A percentile compares a stretch with the other conserved stretches of the same genome.
phyloP scores from a whole-genome alignment of 2,329 filamentous ascomycete genomes.

The Phaeoacremonium minimum region DNA sequence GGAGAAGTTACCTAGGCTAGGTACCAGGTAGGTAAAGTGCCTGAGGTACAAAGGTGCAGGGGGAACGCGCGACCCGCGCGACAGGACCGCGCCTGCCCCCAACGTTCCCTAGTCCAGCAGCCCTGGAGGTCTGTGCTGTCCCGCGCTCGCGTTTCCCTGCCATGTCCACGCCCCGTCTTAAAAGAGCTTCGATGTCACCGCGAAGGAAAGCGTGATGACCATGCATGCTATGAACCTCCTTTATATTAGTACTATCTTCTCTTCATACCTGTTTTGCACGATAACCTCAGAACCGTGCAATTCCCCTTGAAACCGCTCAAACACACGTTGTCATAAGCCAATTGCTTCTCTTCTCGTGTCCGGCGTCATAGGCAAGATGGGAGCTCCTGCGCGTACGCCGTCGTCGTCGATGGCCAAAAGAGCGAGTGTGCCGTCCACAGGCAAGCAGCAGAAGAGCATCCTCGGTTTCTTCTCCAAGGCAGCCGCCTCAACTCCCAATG shows the following conservation, averaged over 20 bases:
- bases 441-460: slow-evolving; percentile 69
- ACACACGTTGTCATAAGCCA: too few species aligned
- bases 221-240: neutral
- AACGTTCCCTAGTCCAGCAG: too few species aligned
- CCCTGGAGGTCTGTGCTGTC: too few species aligned
- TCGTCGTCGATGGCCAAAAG: slow-evolving; percentile 33
- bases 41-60: neutral
- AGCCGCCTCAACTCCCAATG: slow-evolving; percentile 30
- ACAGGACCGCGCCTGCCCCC: too few species aligned
- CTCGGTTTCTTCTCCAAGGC: slow-evolving; percentile 75
- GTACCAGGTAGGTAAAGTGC: too few species aligned
- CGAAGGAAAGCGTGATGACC: neutral
- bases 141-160: neutral
- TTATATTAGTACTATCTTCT: neutral
- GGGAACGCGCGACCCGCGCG: neutral
- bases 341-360: too few species aligned
- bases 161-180: neutral
- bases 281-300: slow-evolving; percentile 13
- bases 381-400: slow-evolving; percentile 29
- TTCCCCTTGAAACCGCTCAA: too few species aligned
- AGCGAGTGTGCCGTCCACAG: slow-evolving; percentile 35
- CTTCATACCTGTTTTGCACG: neutral
- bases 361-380: slow-evolving; percentile 16
- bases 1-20: too few species aligned
- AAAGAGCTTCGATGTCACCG: neutral